Percentiles rank a stretch among this genome's conserved stretches.
Conservation (phyloP, 306 rosid genomes). For the Gleditsia sinensis region DNA sequence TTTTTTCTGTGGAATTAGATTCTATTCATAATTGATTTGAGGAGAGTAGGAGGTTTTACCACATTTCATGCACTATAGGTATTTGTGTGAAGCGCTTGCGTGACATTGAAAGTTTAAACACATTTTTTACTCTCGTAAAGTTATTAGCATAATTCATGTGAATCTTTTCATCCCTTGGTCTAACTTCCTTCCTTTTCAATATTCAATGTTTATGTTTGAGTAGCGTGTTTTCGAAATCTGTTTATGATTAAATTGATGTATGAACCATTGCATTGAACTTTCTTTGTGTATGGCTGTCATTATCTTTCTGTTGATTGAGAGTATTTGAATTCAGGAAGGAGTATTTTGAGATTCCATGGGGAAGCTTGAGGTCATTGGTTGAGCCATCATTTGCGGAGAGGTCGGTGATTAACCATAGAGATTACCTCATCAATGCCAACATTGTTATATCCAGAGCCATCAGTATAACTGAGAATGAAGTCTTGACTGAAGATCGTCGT, state of each 20-base stretch:
- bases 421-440: conserved; percentile 56
- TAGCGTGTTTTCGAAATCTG: background rate
- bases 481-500: conserved; percentile 60
- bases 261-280: conserved; percentile 19
- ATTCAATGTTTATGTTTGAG: conserved; percentile 26
- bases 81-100: background rate
- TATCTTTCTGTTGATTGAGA: conserved; percentile 24
- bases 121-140: background rate
- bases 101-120: background rate
- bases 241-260: conserved; percentile 15
- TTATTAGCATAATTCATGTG: background rate
- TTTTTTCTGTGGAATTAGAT: background rate
- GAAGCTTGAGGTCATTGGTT: conserved; percentile 76
- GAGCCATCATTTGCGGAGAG: conserved; percentile 75
- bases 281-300: background rate
- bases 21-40: too few species aligned
- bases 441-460: conserved; percentile 52
- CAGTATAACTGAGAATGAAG: conserved; percentile 56
- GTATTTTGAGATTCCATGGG: conserved; percentile 87
- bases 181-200: background rate
- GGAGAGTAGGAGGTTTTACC: background rate
- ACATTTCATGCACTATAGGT: background rate
- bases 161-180: background rate
- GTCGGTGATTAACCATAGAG: conserved; percentile 62
- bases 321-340: conserved; percentile 64